phyloP scores from a whole-genome alignment of 1,139 yeast genomes.

The Suhomyces anneliseae region DNA sequence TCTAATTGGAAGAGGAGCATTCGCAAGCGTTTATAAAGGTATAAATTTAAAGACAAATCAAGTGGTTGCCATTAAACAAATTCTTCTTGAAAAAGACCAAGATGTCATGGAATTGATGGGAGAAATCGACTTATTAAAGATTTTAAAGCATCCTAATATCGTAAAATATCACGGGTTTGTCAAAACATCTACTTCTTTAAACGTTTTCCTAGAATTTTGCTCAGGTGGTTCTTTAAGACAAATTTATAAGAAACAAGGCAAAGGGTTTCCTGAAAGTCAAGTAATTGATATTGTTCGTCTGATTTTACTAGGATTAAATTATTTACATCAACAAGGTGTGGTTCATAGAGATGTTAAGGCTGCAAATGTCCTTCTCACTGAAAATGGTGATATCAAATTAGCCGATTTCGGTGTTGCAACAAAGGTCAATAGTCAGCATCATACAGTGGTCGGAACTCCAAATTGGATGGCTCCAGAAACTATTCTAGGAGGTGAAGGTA shows the following conservation, averaged over 20 bases:
- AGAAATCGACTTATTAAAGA: constrained; percentile 84
- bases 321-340: constrained; percentile 69
- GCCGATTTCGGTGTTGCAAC: constrained; percentile 85
- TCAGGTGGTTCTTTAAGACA: constrained; percentile 82
- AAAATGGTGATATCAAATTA: constrained; percentile 59
- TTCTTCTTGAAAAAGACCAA: constrained; percentile 53
- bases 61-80: constrained; percentile 83
- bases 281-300: constrained; percentile 64
- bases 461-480: constrained; percentile 92
- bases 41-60: constrained; percentile 63
- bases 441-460: constrained; percentile 65
- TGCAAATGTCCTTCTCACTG: constrained; percentile 67
- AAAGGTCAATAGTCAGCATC: constrained; percentile 42
- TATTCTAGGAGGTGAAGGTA: constrained; percentile 72
- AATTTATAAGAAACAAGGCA: constrained; percentile 56
- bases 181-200: constrained; percentile 62
- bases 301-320: constrained; percentile 70
- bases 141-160: constrained; percentile 79
- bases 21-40: constrained; percentile 72
- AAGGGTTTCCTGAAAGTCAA: constrained; percentile 58
- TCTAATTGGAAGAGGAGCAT: constrained; percentile 76
- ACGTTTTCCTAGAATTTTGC: constrained; percentile 75
- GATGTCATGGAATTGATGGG: constrained; percentile 59
- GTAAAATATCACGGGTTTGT: constrained; percentile 90
- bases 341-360: constrained; percentile 81